These are phyloP conservation scores for Serpula lacrymans DNA, from an alignment of 768 basidiomycete genomes.

Conservation along the genomic window DNA sequence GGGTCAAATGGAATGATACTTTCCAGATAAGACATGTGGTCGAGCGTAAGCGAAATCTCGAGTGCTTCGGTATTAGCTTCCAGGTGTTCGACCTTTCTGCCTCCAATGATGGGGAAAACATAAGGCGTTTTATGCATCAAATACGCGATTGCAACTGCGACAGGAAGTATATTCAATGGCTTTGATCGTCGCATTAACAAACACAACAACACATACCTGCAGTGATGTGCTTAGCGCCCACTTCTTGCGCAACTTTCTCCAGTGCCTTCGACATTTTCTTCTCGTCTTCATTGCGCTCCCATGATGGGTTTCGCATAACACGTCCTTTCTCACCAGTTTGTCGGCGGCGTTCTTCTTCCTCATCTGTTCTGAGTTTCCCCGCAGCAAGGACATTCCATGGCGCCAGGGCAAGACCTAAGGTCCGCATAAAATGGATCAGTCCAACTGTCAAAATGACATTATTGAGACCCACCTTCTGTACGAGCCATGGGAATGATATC, in stretches of 20 bases:
- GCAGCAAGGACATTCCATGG: slow-evolving; percentile 29
- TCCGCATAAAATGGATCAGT: neutral
- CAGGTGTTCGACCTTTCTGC: slow-evolving; percentile 48
- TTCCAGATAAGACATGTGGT: slow-evolving; percentile 45
- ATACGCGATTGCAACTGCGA: slow-evolving; percentile 50
- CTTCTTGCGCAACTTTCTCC: slow-evolving; percentile 37
- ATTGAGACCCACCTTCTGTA: slow-evolving; percentile 3
- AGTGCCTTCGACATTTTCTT: slow-evolving; percentile 29
- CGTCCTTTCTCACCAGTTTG: slow-evolving; percentile 24
- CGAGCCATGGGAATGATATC: slow-evolving; percentile 35
- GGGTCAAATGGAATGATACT: slow-evolving; percentile 37
- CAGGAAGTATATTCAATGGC: no score
- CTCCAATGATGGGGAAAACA: slow-evolving; percentile 48
- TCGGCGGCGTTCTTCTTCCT: slow-evolving; percentile 20
- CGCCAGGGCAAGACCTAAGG: slow-evolving; percentile 30
- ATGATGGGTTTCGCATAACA: slow-evolving; percentile 9
- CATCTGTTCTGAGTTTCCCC: slow-evolving; percentile 23
- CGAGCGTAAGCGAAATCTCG: slow-evolving; percentile 38
- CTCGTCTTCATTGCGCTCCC: slow-evolving; percentile 35
- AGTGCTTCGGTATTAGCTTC: slow-evolving; percentile 46
- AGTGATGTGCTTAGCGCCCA: slow-evolving; percentile 32
- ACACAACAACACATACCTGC: no score
- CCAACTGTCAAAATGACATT: neutral
- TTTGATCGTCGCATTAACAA: no score
- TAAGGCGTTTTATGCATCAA: slow-evolving; percentile 49